Evolutionary conservation across 1,139 yeast genomes (phyloP).

Genomic region (Sugiyamaella grinbergsii): DNA sequence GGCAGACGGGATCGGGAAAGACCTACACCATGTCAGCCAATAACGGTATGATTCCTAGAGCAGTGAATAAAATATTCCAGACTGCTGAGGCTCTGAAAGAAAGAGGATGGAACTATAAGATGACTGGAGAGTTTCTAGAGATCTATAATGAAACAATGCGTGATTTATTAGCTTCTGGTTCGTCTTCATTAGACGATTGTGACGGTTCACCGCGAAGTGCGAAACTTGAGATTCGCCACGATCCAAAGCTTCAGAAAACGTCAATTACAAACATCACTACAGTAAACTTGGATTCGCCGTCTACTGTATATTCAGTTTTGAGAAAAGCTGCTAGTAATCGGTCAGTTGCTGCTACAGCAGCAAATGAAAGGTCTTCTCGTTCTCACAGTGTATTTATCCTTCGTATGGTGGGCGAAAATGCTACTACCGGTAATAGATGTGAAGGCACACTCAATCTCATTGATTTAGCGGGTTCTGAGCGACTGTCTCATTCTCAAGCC

Average conservation of each 20-base stretch:
- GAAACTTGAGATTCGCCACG: conserved; percentile 76
- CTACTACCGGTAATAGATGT: conserved; percentile 51
- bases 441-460: conserved; percentile 71
- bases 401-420: conserved; percentile 58
- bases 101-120: conserved; percentile 65
- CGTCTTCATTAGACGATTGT: background rate
- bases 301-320: conserved; percentile 56
- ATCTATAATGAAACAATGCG: conserved; percentile 81
- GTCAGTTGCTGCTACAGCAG: conserved; percentile 78
- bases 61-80: conserved; percentile 70
- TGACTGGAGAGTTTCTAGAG: conserved; percentile 81
- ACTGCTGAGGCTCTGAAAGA: conserved; percentile 39
- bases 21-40: conserved; percentile 80
- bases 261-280: conserved; percentile 61
- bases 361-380: conserved; percentile 77
- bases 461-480: conserved; percentile 88
- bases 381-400: conserved; percentile 76
- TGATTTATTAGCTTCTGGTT: conserved; percentile 58
- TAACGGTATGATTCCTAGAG: conserved; percentile 83
- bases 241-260: conserved; percentile 55
- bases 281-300: conserved; percentile 51
- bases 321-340: conserved; percentile 56
- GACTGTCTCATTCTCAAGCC: conserved; percentile 66
- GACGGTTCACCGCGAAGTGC: no score
- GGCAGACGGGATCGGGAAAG: conserved; percentile 97